phyloP scores from a whole-genome alignment of 2,329 filamentous ascomycete genomes.

The Colletotrichum sp. region DNA sequence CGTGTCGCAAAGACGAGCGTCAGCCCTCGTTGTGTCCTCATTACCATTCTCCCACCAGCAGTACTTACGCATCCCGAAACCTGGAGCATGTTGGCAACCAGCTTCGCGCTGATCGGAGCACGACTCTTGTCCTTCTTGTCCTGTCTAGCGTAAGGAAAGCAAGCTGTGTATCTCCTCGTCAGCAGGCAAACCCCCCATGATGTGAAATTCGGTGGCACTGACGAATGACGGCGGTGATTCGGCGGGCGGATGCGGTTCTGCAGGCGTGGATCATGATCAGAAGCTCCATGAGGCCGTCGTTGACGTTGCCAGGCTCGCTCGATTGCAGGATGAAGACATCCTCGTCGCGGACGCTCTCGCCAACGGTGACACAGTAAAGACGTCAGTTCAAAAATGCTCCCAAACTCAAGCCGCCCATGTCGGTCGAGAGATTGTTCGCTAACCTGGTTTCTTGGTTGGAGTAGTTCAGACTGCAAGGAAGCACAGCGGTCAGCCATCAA shows the following conservation, averaged over 20 bases:
- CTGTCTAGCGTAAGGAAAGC: slow-evolving; percentile 89
- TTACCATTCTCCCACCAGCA: not conserved
- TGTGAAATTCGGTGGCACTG: not conserved
- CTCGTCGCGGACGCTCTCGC: slow-evolving; percentile 89
- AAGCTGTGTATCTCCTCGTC: slow-evolving; percentile 52
- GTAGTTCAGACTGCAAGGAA: slow-evolving; percentile 62
- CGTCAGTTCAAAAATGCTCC: slow-evolving; percentile 5
- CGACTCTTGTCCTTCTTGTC: slow-evolving; percentile 89
- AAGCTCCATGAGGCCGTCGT: slow-evolving; percentile 91
- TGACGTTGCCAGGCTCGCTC: slow-evolving; percentile 87
- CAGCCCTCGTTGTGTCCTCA: not conserved
- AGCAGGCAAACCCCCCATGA: not conserved
- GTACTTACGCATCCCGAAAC: slow-evolving; percentile 71
- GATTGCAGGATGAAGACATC: slow-evolving; percentile 84
- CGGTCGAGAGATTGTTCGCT: not conserved
- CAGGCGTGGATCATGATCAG: slow-evolving; percentile 94
- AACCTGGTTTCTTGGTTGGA: slow-evolving; percentile 72
- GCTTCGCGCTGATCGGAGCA: slow-evolving; percentile 85
- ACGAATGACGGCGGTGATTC: slow-evolving; percentile 81
- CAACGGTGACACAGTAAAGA: slow-evolving; percentile 73
- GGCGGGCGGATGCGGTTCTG: slow-evolving; percentile 64
- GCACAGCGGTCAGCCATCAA: not conserved
- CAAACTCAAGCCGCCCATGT: not conserved
- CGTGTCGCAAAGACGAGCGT: not conserved
- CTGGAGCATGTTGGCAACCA: slow-evolving; percentile 92